Conservation (phyloP, 306 rosid genomes). For the Dryas alaskensis region DNA sequence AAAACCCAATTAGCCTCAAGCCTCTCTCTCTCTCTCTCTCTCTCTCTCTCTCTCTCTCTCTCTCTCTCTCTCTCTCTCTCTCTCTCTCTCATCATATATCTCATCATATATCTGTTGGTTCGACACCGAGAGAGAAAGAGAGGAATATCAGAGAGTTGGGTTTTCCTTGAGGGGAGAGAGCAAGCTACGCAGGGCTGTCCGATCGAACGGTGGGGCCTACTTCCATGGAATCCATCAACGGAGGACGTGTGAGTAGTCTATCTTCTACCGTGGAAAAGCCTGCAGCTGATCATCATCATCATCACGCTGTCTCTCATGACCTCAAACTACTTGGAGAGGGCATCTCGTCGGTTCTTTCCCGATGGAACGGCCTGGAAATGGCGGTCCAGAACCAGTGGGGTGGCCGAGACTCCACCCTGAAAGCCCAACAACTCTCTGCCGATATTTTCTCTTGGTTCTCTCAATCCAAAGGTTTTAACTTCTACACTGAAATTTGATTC, state of each 20-base stretch:
- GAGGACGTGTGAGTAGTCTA: background rate
- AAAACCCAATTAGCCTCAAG: background rate
- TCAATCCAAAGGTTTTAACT: conserved; percentile 45
- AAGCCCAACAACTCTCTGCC: conserved; percentile 54
- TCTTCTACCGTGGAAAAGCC: background rate
- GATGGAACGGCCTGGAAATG: conserved; percentile 74
- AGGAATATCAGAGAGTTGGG: background rate
- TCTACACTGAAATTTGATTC: background rate
- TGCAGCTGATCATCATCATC: too few relatives aligned
- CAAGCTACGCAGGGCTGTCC: too few relatives aligned
- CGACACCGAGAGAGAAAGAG: background rate
- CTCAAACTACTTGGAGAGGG: conserved; percentile 11
- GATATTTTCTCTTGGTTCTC: conserved; percentile 54
- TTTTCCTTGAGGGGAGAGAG: background rate
- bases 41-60: background rate
- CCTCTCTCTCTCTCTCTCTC: background rate
- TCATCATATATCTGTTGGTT: background rate
- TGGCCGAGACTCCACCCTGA: conserved; percentile 61
- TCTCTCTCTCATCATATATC: background rate
- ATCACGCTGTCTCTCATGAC: background rate
- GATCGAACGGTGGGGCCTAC: background rate
- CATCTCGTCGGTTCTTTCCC: conserved; percentile 53
- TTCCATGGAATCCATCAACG: conserved; percentile 22
- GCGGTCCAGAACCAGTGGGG: conserved; percentile 72
- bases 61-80: background rate